phyloP scores from a whole-genome alignment of 371 early-diverging fungal species.

The Umbelopsis sp. region DNA sequence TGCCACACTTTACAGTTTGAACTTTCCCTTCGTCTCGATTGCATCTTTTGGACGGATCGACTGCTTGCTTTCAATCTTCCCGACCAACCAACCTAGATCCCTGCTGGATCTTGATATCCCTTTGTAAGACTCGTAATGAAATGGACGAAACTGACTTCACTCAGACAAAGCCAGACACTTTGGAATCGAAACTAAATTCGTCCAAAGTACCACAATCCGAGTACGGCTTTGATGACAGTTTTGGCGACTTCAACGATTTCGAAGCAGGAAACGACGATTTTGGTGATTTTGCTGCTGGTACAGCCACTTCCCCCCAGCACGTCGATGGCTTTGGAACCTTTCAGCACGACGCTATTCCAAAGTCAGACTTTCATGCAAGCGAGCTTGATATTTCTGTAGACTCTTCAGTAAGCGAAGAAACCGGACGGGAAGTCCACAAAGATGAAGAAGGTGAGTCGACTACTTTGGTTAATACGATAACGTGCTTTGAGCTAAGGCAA shows the following conservation, averaged over 20 bases:
- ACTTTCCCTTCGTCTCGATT: no score
- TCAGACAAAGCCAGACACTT: neutral
- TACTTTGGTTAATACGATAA: no score
- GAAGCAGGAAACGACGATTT: slow-evolving; percentile 4
- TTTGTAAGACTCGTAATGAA: neutral
- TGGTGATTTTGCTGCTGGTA: slow-evolving; percentile 10
- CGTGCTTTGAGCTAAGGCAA: no score
- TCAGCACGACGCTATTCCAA: neutral
- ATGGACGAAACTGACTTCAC: neutral
- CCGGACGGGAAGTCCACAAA: neutral
- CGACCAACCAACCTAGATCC: neutral
- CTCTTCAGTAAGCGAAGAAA: neutral
- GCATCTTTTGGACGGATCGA: neutral
- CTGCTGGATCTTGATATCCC: neutral
- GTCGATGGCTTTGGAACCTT: neutral
- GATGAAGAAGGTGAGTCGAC: neutral
- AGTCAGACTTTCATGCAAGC: neutral
- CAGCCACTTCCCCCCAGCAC: neutral
- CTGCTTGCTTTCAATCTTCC: neutral
- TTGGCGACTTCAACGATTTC: slow-evolving; percentile 2
- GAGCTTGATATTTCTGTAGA: neutral
- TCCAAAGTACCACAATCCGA: no score
- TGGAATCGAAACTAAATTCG: neutral
- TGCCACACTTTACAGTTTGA: no score
- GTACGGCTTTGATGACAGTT: neutral